Conservation (phyloP, 306 rosid species). For the Psophocarpus tetragonolobus region DNA sequence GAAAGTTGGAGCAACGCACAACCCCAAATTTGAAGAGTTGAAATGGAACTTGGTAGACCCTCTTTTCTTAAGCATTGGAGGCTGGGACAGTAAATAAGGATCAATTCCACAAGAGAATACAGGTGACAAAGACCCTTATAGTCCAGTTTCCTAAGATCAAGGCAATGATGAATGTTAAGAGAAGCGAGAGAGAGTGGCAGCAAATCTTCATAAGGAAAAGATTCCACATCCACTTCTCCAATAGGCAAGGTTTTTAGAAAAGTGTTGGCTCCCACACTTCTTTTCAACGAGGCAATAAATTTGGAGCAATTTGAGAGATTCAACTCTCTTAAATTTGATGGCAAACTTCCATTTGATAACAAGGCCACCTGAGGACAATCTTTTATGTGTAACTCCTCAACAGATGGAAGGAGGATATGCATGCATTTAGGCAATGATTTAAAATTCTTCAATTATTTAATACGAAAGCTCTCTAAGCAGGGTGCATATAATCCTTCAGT, state of each 20-base stretch:
- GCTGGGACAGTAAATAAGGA: too few species aligned
- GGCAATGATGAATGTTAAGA: too few species aligned
- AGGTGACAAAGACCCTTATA: too few species aligned
- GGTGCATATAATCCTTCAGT: not conserved
- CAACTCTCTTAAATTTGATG: not conserved
- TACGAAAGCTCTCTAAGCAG: not conserved
- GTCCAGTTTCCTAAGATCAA: too few species aligned
- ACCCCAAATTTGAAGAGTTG: too few species aligned
- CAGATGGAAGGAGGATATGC: not conserved
- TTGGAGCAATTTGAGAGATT: not conserved
- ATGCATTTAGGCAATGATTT: not conserved
- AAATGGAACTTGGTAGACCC: too few species aligned
- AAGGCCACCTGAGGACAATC: not conserved
- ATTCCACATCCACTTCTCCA: not conserved
- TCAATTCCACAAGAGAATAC: too few species aligned
- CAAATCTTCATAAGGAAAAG: not conserved
- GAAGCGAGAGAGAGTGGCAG: too few species aligned
- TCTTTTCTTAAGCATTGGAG: too few species aligned
- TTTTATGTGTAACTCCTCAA: not conserved
- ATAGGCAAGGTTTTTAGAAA: not conserved
- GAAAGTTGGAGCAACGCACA: too few species aligned
- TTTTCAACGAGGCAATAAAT: not conserved
- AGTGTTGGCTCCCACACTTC: not conserved
- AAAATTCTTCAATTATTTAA: not conserved
- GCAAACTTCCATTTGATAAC: not conserved